Conservation (phyloP, 2,329 filamentous ascomycete species). For the Penicillium sp. region DNA sequence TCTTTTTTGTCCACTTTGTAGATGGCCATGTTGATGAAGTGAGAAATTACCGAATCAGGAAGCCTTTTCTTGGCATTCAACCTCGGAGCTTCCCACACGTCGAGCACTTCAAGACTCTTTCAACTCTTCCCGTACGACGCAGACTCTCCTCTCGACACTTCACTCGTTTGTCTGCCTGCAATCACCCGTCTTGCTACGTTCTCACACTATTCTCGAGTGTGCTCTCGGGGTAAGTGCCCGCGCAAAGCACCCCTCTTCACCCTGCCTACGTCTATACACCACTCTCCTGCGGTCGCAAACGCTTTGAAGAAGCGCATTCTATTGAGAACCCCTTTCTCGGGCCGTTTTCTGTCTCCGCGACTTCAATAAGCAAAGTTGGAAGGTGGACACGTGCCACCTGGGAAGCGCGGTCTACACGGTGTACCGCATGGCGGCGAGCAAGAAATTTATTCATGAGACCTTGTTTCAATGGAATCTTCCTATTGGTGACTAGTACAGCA, state of each 20-base stretch:
- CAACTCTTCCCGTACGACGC: conserved; percentile 6
- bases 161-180: neutral
- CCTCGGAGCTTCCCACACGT: conserved; percentile 28
- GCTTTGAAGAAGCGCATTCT: neutral
- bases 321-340: neutral
- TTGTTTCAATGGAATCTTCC: neutral
- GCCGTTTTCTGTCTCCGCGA: neutral
- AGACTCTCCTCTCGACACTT: conserved; percentile 8
- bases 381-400: conserved; percentile 24
- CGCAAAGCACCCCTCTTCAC: conserved; percentile 23
- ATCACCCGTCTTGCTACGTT: neutral
- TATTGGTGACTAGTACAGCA: neutral
- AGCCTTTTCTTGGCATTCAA: conserved; percentile 31
- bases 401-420: neutral
- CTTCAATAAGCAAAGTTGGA: neutral
- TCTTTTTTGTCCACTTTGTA: neutral
- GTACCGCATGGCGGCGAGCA: neutral
- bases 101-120: neutral
- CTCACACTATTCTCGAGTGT: conserved; percentile 3
- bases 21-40: conserved; percentile 10
- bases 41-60: conserved; percentile 31
- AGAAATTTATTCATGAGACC: conserved; percentile 7
- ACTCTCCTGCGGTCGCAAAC: conserved; percentile 15
- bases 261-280: conserved; percentile 10
- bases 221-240: conserved; percentile 27